Base-by-base conservation (phyloP, 352 stramenopile genomes). In the Phytophthora brassicae region DNA sequence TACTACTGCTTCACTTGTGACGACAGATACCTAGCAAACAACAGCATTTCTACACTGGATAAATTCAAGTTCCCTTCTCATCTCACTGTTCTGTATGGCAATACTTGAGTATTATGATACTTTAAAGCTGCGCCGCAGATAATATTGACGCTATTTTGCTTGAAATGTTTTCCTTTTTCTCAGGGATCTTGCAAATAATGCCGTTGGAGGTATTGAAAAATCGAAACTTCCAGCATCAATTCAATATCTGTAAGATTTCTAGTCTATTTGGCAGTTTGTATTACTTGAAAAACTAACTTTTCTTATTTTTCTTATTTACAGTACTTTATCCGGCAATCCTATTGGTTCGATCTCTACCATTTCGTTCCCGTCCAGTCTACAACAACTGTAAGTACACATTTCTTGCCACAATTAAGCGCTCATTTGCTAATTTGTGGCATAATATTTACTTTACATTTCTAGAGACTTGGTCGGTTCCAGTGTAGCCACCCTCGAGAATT, bases 251-350 rank as follows among this genome's bases (percentile, higher is more conserved):
- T 73, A 66, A 31, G 65, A 12, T 48, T 29, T 12, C 19, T 9
- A 11, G 2, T 43, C 13, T n/a, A n/a, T n/a, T n/a, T n/a, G n/a
- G n/a, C n/a, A n/a, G n/a, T n/a, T n/a, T n/a, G n/a, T n/a, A n/a
- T n/a, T n/a, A n/a, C n/a, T n/a, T n/a, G n/a, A n/a, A n/a, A n/a
- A n/a, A n/a, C n/a, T n/a, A n/a, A n/a, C n/a, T n/a, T n/a, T n/a
- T n/a, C n/a, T n/a, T n/a, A n/a, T 0, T 28, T 24, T 19, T 35
- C 0, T 41, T 22, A 20, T 16, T 56, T 1, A 31, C 55, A 83
- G 74, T 36, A 79, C 79, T 28, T 56, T 79, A 24, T 79, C 74
- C 19, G 56, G 66, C 13, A 83, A 83, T 23, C 62, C 59, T 1
- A 71, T 83, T 38, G 49, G 60, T 4, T 71, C 61, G 16, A 28